These are phyloP conservation scores for Biscogniauxia marginata DNA, from an alignment of 2,329 filamentous ascomycete species.

Conservation along the genomic window DNA sequence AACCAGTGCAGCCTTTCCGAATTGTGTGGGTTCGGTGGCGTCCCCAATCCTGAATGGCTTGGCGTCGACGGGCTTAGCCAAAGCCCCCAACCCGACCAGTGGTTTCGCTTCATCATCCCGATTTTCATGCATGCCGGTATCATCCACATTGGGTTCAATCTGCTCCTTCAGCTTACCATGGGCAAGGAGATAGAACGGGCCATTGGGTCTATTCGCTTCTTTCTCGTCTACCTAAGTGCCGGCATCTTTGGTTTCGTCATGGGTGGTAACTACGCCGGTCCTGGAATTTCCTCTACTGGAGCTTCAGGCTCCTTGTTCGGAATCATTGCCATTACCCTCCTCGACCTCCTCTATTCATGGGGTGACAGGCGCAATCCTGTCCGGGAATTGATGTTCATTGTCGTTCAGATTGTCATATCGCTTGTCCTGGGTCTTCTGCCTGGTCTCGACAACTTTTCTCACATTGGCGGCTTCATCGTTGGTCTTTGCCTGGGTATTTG, in stretches of 20 bases:
- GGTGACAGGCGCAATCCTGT: slow-evolving; percentile 70
- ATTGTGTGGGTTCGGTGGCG: slow-evolving; percentile 79
- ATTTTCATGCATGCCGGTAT: slow-evolving; percentile 95
- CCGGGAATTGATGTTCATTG: slow-evolving; percentile 83
- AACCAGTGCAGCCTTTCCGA: slow-evolving; percentile 72
- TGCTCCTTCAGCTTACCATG: slow-evolving; percentile 85
- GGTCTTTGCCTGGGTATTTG: slow-evolving; percentile 84
- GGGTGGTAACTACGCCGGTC: slow-evolving; percentile 87
- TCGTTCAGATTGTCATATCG: slow-evolving; percentile 81
- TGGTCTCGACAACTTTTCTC: slow-evolving; percentile 93
- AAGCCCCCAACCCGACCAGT: slow-evolving; percentile 76
- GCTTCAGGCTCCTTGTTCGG: slow-evolving; percentile 91
- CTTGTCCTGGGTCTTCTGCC: slow-evolving; percentile 91
- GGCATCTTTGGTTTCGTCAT: slow-evolving; percentile 97
- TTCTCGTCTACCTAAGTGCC: slow-evolving; percentile 82
- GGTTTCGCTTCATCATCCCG: slow-evolving; percentile 93
- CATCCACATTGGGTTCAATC: slow-evolving; percentile 93
- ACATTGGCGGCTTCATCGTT: slow-evolving; percentile 95
- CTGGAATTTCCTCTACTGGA: slow-evolving; percentile 78
- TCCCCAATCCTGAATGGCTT: slow-evolving; percentile 65
- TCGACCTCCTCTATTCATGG: slow-evolving; percentile 95
- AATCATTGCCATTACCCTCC: slow-evolving; percentile 80
- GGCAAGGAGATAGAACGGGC: slow-evolving; percentile 89
- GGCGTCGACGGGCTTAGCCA: slow-evolving; percentile 41
- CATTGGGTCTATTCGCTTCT: slow-evolving; percentile 85